Conservation (phyloP, 768 basidiomycete genomes). For the Strobilomyces dryophilus region DNA sequence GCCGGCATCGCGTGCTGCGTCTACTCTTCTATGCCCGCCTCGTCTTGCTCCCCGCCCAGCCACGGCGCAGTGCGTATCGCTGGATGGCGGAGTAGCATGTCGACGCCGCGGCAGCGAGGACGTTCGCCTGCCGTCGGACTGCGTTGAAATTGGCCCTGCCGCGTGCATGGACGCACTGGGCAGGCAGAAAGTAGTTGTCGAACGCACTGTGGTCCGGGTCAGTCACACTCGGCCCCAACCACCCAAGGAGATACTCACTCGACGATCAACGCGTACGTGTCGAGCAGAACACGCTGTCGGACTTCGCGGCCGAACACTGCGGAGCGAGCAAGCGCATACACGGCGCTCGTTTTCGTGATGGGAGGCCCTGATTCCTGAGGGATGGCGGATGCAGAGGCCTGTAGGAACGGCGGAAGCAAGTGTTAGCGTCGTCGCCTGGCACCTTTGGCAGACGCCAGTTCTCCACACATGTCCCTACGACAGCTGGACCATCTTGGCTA, state of each 20-base stretch:
- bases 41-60: slow-evolving; percentile 28
- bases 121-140: slow-evolving; percentile 60
- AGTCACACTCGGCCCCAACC: not conserved
- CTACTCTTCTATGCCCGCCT: slow-evolving; percentile 53
- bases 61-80: slow-evolving; percentile 81
- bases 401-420: not conserved
- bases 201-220: slow-evolving; percentile 61
- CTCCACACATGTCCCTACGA: too few relatives aligned
- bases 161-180: slow-evolving; percentile 70
- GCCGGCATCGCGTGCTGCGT: slow-evolving; percentile 91
- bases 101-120: slow-evolving; percentile 51
- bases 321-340: slow-evolving; percentile 66
- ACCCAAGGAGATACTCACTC: slow-evolving; percentile 55
- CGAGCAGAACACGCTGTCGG: slow-evolving; percentile 79
- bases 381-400: slow-evolving; percentile 52
- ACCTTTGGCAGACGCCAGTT: too few relatives aligned
- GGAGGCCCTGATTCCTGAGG: slow-evolving; percentile 38
- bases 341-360: slow-evolving; percentile 44
- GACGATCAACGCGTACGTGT: slow-evolving; percentile 87
- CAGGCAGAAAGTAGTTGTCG: slow-evolving; percentile 95
- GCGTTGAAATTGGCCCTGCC: slow-evolving; percentile 70
- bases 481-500: too few relatives aligned
- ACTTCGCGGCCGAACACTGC: slow-evolving; percentile 81
- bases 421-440: not conserved
- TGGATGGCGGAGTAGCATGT: slow-evolving; percentile 83